Percentiles rank a stretch among this genome's conserved stretches.
phyloP scores from a whole-genome alignment of 2,329 filamentous ascomycete species.

The Geosmithia putterillii region DNA sequence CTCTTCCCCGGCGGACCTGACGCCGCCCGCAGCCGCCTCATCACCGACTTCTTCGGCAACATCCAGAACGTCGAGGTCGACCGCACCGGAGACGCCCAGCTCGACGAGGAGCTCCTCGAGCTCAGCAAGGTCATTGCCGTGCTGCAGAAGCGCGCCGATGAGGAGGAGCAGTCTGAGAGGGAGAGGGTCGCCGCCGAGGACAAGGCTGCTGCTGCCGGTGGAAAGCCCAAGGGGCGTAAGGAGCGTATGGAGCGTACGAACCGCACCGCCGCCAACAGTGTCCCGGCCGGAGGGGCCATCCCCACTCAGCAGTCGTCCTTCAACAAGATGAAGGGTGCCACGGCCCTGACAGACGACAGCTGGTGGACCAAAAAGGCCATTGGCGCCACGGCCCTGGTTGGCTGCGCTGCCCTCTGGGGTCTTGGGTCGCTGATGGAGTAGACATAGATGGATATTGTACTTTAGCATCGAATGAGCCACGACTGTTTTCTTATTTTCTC shows the following conservation, averaged over 20 bases:
- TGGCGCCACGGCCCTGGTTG: conserved; percentile 49
- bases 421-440: conserved; percentile 39
- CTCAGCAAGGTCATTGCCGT: conserved; percentile 56
- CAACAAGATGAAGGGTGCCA: conserved; percentile 26
- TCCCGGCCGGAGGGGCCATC: conserved; percentile 12
- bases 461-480: neutral
- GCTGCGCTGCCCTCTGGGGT: conserved; percentile 47
- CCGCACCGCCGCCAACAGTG: conserved; percentile 8
- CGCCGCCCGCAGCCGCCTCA: conserved; percentile 62
- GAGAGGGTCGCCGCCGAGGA: neutral
- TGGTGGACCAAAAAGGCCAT: conserved; percentile 56
- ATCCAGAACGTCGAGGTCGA: conserved; percentile 94
- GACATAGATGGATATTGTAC: neutral
- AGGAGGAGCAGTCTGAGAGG: conserved; percentile 12
- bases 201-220: too few relatives aligned
- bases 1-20: conserved; percentile 79
- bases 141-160: conserved; percentile 35
- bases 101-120: conserved; percentile 65
- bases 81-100: conserved; percentile 39
- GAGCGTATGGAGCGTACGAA: neutral
- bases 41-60: conserved; percentile 98
- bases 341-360: conserved; percentile 50
- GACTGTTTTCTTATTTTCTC: neutral
- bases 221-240: neutral
- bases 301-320: conserved; percentile 13